Base-by-base conservation (phyloP, 2,329 filamentous ascomycete species). In the Penicillium paneum region DNA sequence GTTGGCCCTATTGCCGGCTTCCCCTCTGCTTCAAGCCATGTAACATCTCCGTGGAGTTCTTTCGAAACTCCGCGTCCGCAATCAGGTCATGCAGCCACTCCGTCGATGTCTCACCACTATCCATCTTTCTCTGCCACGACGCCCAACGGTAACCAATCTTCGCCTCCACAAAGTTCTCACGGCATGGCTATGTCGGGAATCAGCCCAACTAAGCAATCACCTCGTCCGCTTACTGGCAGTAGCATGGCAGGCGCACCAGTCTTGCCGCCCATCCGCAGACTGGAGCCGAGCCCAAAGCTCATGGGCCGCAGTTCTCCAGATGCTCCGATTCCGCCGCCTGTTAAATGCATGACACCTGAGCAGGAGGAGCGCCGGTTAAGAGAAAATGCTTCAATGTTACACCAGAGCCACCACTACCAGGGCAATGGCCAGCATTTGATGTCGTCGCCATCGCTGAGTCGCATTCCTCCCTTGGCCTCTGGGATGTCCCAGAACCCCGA, bases 151-250 rank as follows among this genome's bases (percentile, higher is more conserved):
- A 62, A 64, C 47, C 64, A 66, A 21, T 73, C 71, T 5, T 74
- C 72, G 3, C 69, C 71, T 35, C 68, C 70, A 3, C 71, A 70
- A 19, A 73, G 69, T 42, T 71, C 72, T 5, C 73, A 73, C 31
- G 65, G 66, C 13, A 60, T 71, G 49, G 63, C 71, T 8, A 62
- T 76, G 43, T 78, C 76, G 0, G 76, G 76, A 2, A 71, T 78
- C 26, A 78, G 76, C 29, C 76, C 76, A 12, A 77, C 69, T 13
- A 79, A 79, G 56, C 73, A 78, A 44, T 76, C 74, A 11, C 74
- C 75, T 28, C 68, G 73, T 8, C 69, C 71, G 2, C 61, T 71
- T 52, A 74, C 71, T 21, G 68, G 67, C 13, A 68, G 68, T 44
- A 62, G 67, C 35, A 61, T 73, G 44, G 62, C 66, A 8, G 67